These are phyloP conservation scores for Scolecobasidium constrictum DNA, from an alignment of 2,329 filamentous ascomycete species.

Conservation along the genomic window DNA sequence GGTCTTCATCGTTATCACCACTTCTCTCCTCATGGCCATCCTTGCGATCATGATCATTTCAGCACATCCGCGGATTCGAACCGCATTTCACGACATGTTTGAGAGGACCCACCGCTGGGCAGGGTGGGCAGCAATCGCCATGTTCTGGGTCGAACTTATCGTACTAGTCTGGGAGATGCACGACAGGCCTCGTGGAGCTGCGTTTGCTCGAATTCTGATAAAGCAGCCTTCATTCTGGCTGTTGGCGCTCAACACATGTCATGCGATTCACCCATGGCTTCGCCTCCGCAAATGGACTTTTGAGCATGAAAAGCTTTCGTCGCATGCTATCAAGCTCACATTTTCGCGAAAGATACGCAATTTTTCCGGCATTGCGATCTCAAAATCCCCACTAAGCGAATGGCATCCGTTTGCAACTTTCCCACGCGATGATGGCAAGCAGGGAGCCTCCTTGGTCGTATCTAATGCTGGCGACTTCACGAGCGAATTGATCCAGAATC, in stretches of 20 bases:
- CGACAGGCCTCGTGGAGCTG: slow-evolving; percentile 16
- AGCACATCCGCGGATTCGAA: slow-evolving; percentile 17
- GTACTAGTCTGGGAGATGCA: slow-evolving; percentile 8
- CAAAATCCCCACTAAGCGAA: slow-evolving; percentile 18
- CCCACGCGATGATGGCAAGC: slow-evolving; percentile 17
- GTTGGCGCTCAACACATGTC: slow-evolving; percentile 51
- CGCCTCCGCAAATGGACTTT: slow-evolving; percentile 58
- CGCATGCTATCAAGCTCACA: slow-evolving; percentile 62
- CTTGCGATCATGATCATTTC: slow-evolving; percentile 16
- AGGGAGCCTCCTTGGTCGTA: slow-evolving; percentile 20
- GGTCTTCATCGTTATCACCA: slow-evolving; percentile 16
- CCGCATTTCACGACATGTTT: slow-evolving; percentile 20
- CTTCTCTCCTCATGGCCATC: slow-evolving; percentile 15
- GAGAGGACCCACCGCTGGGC: slow-evolving; percentile 23
- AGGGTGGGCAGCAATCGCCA: slow-evolving; percentile 19
- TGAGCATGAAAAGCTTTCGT: slow-evolving; percentile 54
- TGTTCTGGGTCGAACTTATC: slow-evolving; percentile 20
- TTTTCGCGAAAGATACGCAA: slow-evolving; percentile 15
- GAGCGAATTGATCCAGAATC: slow-evolving; percentile 11
- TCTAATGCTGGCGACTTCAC: slow-evolving; percentile 27
- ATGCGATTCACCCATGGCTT: slow-evolving; percentile 63
- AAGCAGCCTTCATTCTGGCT: slow-evolving; percentile 54
- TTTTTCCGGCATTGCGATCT: slow-evolving; percentile 21
- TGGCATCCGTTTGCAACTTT: slow-evolving; percentile 29
- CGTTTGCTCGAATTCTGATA: slow-evolving; percentile 24